These are phyloP conservation scores for Microdochium trichocladiopsis DNA, from an alignment of 2,329 filamentous ascomycete species.

Conservation along the genomic window DNA sequence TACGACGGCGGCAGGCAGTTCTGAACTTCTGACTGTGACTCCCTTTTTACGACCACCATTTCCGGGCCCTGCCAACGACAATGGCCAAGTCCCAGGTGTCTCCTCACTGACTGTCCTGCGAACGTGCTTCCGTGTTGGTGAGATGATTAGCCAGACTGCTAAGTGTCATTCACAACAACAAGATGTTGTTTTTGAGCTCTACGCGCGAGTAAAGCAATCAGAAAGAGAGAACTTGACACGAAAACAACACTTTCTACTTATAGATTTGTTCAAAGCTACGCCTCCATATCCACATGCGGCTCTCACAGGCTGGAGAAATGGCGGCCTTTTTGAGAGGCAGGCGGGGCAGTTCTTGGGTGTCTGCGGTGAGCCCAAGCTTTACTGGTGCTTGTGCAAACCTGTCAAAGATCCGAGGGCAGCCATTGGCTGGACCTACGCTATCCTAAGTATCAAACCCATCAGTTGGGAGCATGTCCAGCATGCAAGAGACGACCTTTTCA, in stretches of 20 bases:
- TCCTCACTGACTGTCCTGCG: slow-evolving; percentile 38
- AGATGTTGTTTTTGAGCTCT: slow-evolving; percentile 50
- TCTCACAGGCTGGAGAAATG: slow-evolving; percentile 16
- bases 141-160: slow-evolving; percentile 43
- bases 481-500: background rate
- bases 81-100: slow-evolving; percentile 46
- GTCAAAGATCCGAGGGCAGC: slow-evolving; percentile 12
- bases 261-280: slow-evolving; percentile 52
- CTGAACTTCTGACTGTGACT: slow-evolving; percentile 11
- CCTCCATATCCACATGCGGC: slow-evolving; percentile 38
- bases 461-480: slow-evolving; percentile 9
- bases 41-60: slow-evolving; percentile 46
- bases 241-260: slow-evolving; percentile 58
- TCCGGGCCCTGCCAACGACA: slow-evolving; percentile 37
- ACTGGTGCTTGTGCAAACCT: slow-evolving; percentile 18
- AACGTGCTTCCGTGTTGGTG: slow-evolving; percentile 58
- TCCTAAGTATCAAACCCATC: slow-evolving; percentile 16
- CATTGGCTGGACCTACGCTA: slow-evolving; percentile 14
- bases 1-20: background rate
- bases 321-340: slow-evolving; percentile 15
- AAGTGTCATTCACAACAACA: slow-evolving; percentile 22
- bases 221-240: slow-evolving; percentile 39
- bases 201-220: slow-evolving; percentile 52
- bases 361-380: slow-evolving; percentile 10
- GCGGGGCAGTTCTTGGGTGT: slow-evolving; percentile 16